Conservation (phyloP, 345 rosid species). For the rapeseed (Brassica napus) region Da-Ae NC_063435.1:29481501-29482000, state of each 20-base stretch:
- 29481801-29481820: conserved; percentile 51
- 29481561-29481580: conserved; percentile 14
- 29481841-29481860: conserved; percentile 96
- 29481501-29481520: conserved; percentile 95
- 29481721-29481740: conserved; percentile 87
- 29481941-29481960: neutral
- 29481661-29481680: conserved; percentile 87
- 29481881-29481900: conserved; percentile 97
- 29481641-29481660: conserved; percentile 80
- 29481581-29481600: conserved; percentile 79
- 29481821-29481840: conserved; percentile 96
- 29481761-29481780: neutral
- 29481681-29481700: conserved; percentile 92
- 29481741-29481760: conserved; percentile 36
- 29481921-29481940: neutral
- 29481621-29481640: conserved; percentile 95
- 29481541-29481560: conserved; percentile 8
- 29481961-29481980: conserved; percentile 55
- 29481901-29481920: conserved; percentile 5
- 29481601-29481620: conserved; percentile 87
- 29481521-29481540: conserved; percentile 22
- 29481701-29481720: conserved; percentile 89
- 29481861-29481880: conserved; percentile 95
- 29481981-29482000: conserved; percentile 84
- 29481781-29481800: conserved; percentile 15